A percentile compares a stretch with the other conserved stretches of the same genome.
phyloP scores from a whole-genome alignment of 768 basidiomycete species.

The Collybia sordida region DNA sequence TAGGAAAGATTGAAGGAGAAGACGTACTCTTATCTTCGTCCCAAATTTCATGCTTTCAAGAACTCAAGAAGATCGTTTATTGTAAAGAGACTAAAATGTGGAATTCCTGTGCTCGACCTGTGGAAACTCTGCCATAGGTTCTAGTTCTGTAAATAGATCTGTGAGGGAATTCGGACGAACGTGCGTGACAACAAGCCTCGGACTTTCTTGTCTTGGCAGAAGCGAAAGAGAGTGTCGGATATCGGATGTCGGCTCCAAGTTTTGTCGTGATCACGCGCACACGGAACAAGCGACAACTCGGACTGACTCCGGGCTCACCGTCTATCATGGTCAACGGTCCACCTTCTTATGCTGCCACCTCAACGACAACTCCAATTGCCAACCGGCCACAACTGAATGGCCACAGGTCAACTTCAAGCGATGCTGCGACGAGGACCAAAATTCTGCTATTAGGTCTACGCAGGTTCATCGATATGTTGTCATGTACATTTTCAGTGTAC shows the following conservation, averaged over 20 bases:
- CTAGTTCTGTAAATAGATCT: background rate
- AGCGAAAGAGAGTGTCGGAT: background rate
- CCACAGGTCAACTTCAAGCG: slow-evolving; percentile 18
- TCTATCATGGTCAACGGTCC: slow-evolving; percentile 19
- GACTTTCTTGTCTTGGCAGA: background rate
- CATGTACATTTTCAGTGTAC: slow-evolving; percentile 2
- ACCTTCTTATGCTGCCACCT: slow-evolving; percentile 31
- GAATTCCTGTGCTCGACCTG: background rate
- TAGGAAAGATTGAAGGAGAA: background rate
- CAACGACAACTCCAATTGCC: slow-evolving; percentile 23
- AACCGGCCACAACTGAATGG: slow-evolving; percentile 27
- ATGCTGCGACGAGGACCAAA: slow-evolving; percentile 52
- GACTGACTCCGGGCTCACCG: slow-evolving; percentile 9
- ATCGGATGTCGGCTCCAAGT: slow-evolving; percentile 6
- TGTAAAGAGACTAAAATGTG: background rate
- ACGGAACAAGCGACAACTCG: slow-evolving; percentile 6
- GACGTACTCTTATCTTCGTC: slow-evolving; percentile 53
- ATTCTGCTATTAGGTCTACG: slow-evolving; percentile 73
- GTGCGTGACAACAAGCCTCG: slow-evolving; percentile 18
- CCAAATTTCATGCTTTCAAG: slow-evolving; percentile 71
- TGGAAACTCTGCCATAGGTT: background rate
- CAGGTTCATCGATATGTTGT: slow-evolving; percentile 37
- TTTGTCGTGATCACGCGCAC: slow-evolving; percentile 5
- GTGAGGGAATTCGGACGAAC: slow-evolving; percentile 20
- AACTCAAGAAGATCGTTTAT: background rate